A percentile compares a stretch with the other conserved stretches of the same genome.
Evolutionary conservation across 2,329 filamentous ascomycete species (phyloP).

Genomic region (Fusarium anguioides): DNA sequence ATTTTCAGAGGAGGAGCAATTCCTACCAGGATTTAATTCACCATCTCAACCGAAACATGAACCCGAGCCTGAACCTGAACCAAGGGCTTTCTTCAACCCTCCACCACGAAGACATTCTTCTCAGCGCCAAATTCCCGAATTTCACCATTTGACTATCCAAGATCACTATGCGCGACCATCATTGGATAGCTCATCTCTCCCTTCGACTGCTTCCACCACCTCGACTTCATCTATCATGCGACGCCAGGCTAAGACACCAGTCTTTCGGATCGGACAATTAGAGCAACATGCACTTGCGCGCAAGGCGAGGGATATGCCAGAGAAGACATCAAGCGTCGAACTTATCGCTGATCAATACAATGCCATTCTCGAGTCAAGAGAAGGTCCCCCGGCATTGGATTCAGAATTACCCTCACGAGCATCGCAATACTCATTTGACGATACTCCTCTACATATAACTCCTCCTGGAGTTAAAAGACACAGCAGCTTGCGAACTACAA

Average conservation of each 20-base stretch:
- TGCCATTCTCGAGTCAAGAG: conserved; percentile 55
- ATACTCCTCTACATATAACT: conserved; percentile 32
- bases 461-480: conserved; percentile 15
- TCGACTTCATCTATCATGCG: conserved; percentile 51
- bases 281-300: conserved; percentile 50
- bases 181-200: conserved; percentile 41
- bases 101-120: conserved; percentile 28
- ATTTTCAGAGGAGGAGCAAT: conserved; percentile 32
- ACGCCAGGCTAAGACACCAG: conserved; percentile 63
- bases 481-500: conserved; percentile 16
- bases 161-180: conserved; percentile 39
- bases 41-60: not conserved
- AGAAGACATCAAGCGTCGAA: conserved; percentile 58
- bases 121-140: conserved; percentile 42
- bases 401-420: conserved; percentile 37
- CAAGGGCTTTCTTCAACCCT: conserved; percentile 22
- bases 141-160: conserved; percentile 41
- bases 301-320: conserved; percentile 37
- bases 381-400: conserved; percentile 52
- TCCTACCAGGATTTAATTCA: conserved; percentile 12
- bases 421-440: conserved; percentile 19
- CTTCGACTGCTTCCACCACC: conserved; percentile 52
- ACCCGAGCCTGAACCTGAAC: conserved; percentile 13
- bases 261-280: conserved; percentile 61
- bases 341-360: conserved; percentile 64